These are phyloP conservation scores for Nicotiana noctiflora DNA, from an alignment of 257 asterid species.

Conservation along the genomic window DNA sequence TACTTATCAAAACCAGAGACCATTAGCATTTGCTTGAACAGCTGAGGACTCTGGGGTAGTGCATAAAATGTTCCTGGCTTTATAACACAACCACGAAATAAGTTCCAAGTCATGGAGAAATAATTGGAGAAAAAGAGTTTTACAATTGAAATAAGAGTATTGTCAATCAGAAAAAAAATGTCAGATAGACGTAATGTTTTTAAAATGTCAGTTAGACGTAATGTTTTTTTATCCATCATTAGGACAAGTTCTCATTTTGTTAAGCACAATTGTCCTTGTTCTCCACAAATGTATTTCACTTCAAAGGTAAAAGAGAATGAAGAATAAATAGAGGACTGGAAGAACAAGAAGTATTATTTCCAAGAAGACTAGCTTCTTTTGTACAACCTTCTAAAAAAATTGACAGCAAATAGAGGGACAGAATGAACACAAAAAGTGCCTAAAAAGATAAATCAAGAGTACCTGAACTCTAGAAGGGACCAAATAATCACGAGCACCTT, in stretches of 20 bases:
- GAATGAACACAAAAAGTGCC: background rate
- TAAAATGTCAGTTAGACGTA: background rate
- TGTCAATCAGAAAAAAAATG: background rate
- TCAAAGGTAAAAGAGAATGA: background rate
- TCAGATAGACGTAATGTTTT: background rate
- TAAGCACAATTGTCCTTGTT: background rate
- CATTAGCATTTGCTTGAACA: slow-evolving; percentile 99
- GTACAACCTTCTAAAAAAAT: background rate
- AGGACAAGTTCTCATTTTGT: background rate
- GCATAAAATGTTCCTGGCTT: slow-evolving; percentile 98
- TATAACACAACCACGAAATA: slow-evolving; percentile 35
- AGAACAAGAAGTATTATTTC: background rate
- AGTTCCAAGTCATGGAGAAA: slow-evolving; percentile 17
- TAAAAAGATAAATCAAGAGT: slow-evolving; percentile 9
- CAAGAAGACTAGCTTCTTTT: background rate
- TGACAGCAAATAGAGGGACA: slow-evolving; percentile 1
- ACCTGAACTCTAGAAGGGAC: slow-evolving; percentile 99
- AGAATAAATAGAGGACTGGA: background rate
- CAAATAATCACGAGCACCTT: slow-evolving; percentile 98
- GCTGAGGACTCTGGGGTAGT: slow-evolving; percentile 99
- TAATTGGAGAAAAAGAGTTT: slow-evolving; percentile 10
- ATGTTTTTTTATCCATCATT: background rate
- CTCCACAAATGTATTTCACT: background rate
- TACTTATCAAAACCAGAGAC: slow-evolving; percentile 91
- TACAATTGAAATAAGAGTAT: background rate